phyloP scores from a whole-genome alignment of 129 eudicot species.

The Heracleum sosnowskyi region DNA sequence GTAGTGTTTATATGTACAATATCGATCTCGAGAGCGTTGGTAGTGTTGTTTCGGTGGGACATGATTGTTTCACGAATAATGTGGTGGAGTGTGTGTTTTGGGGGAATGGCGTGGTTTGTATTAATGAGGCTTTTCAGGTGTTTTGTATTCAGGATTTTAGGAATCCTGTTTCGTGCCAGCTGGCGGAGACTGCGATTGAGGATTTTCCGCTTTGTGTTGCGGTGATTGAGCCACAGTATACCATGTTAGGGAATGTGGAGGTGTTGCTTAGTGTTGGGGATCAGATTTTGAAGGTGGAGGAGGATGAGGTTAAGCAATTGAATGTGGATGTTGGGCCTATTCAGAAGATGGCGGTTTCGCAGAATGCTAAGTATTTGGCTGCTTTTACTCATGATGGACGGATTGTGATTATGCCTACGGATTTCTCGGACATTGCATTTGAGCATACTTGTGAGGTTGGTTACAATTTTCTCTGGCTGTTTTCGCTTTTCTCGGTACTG shows the following conservation, averaged over 20 bases:
- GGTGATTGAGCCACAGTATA: conserved; percentile 89
- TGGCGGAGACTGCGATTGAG: conserved; percentile 64
- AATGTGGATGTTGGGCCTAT: conserved; percentile 68
- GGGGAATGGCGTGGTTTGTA: conserved; percentile 90
- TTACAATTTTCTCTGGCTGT: background rate
- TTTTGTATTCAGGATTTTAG: conserved; percentile 69
- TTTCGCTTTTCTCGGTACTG: background rate
- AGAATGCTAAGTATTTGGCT: conserved; percentile 69
- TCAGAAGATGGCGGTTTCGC: conserved; percentile 83
- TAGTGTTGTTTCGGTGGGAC: conserved; percentile 40
- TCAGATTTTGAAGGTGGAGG: conserved; percentile 69
- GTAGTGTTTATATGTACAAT: conserved; percentile 70
- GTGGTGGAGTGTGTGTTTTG: conserved; percentile 95
- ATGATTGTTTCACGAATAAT: conserved; percentile 60
- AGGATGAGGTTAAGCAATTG: conserved; percentile 69
- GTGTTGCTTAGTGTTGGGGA: conserved; percentile 70
- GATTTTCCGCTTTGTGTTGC: conserved; percentile 78
- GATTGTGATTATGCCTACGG: conserved; percentile 65
- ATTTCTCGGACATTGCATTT: conserved; percentile 57
- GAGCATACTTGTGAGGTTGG: conserved; percentile 84
- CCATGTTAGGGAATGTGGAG: conserved; percentile 91
- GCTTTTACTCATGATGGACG: conserved; percentile 87
- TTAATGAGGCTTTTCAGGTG: conserved; percentile 68
- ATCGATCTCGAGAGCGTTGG: conserved; percentile 22
- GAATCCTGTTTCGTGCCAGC: conserved; percentile 39